A percentile compares a stretch with the other conserved stretches of the same genome.
Conservation (phyloP, 2,329 filamentous ascomycete species). For the Trichoderma atroviride region DNA sequence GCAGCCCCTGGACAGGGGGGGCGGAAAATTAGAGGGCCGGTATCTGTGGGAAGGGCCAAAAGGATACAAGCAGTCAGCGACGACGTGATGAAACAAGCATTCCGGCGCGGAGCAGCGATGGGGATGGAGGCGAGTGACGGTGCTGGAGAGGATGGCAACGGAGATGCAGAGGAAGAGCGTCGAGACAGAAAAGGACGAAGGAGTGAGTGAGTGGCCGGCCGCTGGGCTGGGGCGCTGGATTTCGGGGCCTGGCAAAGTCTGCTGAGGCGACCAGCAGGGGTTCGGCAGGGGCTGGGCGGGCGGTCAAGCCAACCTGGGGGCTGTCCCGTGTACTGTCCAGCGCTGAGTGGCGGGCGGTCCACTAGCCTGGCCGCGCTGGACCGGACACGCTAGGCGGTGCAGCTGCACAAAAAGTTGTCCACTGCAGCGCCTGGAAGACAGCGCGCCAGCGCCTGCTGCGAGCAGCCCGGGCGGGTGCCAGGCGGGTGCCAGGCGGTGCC, state of each 20-base stretch:
- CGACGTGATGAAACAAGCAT: slow-evolving; percentile 31
- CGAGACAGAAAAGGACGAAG: slow-evolving; percentile 25
- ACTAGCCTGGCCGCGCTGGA: slow-evolving; percentile 20
- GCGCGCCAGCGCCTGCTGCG: not conserved
- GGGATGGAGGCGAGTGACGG: slow-evolving; percentile 1
- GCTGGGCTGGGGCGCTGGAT: slow-evolving; percentile 26
- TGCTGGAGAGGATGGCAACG: slow-evolving; percentile 13
- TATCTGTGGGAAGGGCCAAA: slow-evolving; percentile 27
- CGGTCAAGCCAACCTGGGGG: slow-evolving; percentile 28
- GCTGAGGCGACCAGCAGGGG: slow-evolving; percentile 28
- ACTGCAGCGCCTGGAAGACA: slow-evolving; percentile 8
- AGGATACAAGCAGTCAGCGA: slow-evolving; percentile 31
- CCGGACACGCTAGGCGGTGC: slow-evolving; percentile 16
- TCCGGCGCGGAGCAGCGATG: slow-evolving; percentile 27
- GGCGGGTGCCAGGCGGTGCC: too few relatives aligned
- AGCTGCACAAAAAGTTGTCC: slow-evolving; percentile 19
- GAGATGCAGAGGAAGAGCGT: not conserved
- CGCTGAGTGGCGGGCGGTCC: slow-evolving; percentile 27
- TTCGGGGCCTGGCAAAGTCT: slow-evolving; percentile 32
- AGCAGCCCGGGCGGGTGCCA: too few relatives aligned
- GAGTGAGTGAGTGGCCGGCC: slow-evolving; percentile 26
- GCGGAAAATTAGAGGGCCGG: slow-evolving; percentile 27
- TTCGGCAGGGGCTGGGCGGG: slow-evolving; percentile 25
- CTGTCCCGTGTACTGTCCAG: slow-evolving; percentile 25
- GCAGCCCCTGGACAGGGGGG: slow-evolving; percentile 28